Base-by-base conservation (phyloP, 805 yeast species). In the Cyberlindnera amylophila region DNA sequence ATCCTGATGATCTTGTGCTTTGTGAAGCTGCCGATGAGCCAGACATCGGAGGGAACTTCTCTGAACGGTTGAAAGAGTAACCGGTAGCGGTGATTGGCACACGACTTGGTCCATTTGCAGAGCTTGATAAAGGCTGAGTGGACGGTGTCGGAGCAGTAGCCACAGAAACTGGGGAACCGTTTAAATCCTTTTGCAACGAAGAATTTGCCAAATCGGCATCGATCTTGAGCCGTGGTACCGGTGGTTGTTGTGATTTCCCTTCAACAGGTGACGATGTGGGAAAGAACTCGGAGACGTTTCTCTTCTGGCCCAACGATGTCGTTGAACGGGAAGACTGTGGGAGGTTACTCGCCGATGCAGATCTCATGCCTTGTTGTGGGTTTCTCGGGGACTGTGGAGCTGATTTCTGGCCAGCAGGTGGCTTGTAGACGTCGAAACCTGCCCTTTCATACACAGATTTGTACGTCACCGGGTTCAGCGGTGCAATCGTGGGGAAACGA, bases 361-460 rank as follows among this genome's bases (percentile, higher is more conserved):
- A 46, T 31, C 51, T 47, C 18, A 39, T 29, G 3, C 49, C 27
- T 29, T 11, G n/a, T 19, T 9, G n/a, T n/a, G n/a, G n/a, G n/a
- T n/a, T n/a, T 9, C 5, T 16, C 26, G 42, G 34, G 2, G 49
- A 13, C 12, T n/a, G 10, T 14, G 42, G 45, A 2, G 38, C 32
- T 3, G 41, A 14, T 9, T 15, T 21, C 24, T 19, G 49, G 29
- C 29, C 37, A 32, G 41, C 13, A 27, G 30, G 23, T 2, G 60
- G 62, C 34, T 58, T 70, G 45, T 67, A 69, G 10, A 75, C 76
- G 18, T 85, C 93, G 54, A 86, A 86, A 0, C 95, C 95, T 0
- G 93, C 93, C 51, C 93, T 65, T 58, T 86, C 93, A 61, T 83
- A 78, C 2, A 84, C 93, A 2, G 89, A 81, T 51, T 72, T 71